Conservation (phyloP, 1,139 yeast genomes). For the Pichia sp. region DNA sequence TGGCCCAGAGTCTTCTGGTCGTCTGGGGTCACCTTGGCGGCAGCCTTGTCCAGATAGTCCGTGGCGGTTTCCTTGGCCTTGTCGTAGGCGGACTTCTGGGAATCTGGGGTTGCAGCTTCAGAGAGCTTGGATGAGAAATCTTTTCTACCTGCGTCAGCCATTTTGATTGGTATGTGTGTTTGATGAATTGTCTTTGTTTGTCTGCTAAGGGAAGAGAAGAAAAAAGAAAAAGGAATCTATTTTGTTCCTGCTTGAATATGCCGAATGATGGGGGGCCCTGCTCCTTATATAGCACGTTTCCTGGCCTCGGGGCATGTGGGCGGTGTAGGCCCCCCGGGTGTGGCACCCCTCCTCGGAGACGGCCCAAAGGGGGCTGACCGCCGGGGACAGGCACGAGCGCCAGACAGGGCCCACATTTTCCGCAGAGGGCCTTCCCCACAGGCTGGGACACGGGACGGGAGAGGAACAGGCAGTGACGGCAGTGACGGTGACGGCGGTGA, state of each 20-base stretch:
- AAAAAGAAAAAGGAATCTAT: too few species aligned
- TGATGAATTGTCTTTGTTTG: neutral
- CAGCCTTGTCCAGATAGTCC: conserved; percentile 59
- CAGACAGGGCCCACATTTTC: neutral
- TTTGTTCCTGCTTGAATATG: too few species aligned
- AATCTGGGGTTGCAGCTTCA: conserved; percentile 70
- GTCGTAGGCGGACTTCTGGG: conserved; percentile 59
- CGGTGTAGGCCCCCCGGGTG: neutral
- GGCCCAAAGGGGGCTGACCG: neutral
- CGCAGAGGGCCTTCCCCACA: neutral
- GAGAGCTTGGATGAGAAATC: conserved; percentile 60
- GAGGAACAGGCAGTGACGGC: too few species aligned
- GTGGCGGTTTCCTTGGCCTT: conserved; percentile 71
- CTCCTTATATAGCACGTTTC: neutral
- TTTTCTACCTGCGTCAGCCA: conserved; percentile 82
- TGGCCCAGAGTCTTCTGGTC: conserved; percentile 65
- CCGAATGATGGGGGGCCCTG: neutral
- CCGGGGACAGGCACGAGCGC: neutral
- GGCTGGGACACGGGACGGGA: neutral
- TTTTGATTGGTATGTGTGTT: conserved; percentile 22
- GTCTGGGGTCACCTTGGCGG: conserved; percentile 56
- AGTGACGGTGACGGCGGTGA: too few species aligned
- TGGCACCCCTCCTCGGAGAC: neutral
- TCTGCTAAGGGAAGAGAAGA: too few species aligned
- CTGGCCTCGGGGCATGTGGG: too few species aligned